Conservation (phyloP, 1,284 basidiomycete species). For the Trichosporon ovoides region DNA sequence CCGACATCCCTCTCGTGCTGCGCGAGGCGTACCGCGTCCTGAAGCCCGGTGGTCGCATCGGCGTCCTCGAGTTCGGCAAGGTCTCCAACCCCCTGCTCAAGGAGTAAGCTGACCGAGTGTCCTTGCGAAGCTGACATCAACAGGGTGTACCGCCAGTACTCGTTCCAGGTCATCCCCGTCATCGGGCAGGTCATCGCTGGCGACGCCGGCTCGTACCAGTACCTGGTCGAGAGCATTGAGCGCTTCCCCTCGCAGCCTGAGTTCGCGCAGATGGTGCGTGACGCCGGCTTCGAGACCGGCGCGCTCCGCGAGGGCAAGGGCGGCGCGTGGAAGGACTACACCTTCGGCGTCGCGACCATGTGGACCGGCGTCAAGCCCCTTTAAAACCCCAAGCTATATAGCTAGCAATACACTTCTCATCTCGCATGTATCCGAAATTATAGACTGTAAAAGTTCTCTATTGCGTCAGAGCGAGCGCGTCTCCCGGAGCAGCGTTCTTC, state of each 20-base stretch:
- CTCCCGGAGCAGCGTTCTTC: slow-evolving; percentile 24
- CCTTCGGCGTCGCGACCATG: slow-evolving; percentile 77
- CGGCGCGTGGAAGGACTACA: slow-evolving; percentile 81
- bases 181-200: slow-evolving; percentile 93
- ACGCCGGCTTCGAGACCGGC: slow-evolving; percentile 77
- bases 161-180: slow-evolving; percentile 91
- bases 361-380: slow-evolving; percentile 72
- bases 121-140: neutral
- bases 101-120: slow-evolving; percentile 58
- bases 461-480: neutral
- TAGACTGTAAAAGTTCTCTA: neutral
- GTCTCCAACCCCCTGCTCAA: slow-evolving; percentile 83
- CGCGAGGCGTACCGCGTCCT: slow-evolving; percentile 88
- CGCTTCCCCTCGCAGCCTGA: slow-evolving; percentile 85
- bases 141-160: slow-evolving; percentile 91
- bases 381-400: neutral
- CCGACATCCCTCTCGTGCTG: slow-evolving; percentile 81
- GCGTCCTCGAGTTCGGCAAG: slow-evolving; percentile 93
- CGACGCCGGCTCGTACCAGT: slow-evolving; percentile 93
- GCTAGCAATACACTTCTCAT: slow-evolving; percentile 3
- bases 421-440: slow-evolving; percentile 6
- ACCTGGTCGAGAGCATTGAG: slow-evolving; percentile 95
- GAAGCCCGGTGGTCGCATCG: slow-evolving; percentile 93
- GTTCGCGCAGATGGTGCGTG: slow-evolving; percentile 72
- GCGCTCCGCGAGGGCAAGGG: slow-evolving; percentile 65